Evolutionary conservation across 2,329 filamentous ascomycete species (phyloP), one percentile per base, ranked within the genome.

Genomic region (Metarhizium anisopliae): DNA sequence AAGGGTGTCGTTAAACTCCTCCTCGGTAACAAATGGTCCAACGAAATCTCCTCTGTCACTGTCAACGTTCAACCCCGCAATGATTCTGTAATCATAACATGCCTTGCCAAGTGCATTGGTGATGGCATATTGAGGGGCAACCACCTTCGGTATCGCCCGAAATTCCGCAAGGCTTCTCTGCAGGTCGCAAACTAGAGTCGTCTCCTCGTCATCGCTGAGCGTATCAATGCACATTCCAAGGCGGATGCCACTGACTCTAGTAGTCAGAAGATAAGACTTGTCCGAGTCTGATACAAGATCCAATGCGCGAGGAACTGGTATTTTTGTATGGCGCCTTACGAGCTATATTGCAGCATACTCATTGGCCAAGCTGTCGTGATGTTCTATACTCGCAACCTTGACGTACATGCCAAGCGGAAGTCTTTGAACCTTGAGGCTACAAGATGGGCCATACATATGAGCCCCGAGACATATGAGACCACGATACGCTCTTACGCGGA

Each of bases 321-420:
- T n/a, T 2, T 4, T 4, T 42, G 56, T 58, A 35, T 54, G 20
- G 11, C 56, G 40, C 14, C 54, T 38, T 7, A 58, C 47, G 18
- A 58, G 47, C 25, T 54, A 29, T 32, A 58, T 13, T 0, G 56
- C 42, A 43, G 51, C 54, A 54, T 32, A 54, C 18, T 56, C 51
- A 25, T 58, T 58, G 53, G 50, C 53, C 51, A 56, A 36, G 10
- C 18, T 18, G 7, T 49, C 2, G 29, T 55, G 42, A 11, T n/a
- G 0, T 7, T 11, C 2, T 6, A 16, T 6, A 3, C 0, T 1
- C 13, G 18, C 25, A 3, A 30, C 47, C 55, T 60, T 63, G 38
- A 60, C 18, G 42, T 61, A 60, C 40, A 63, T 52, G 4, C 61
- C 60, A 50, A 62, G 60, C 6, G 60, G 60, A 40, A 63, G 53